Percentiles rank a stretch among this genome's conserved stretches.
phyloP scores from a whole-genome alignment of 2,329 filamentous ascomycete species.

The Colletotrichum ledebouriae region DNA sequence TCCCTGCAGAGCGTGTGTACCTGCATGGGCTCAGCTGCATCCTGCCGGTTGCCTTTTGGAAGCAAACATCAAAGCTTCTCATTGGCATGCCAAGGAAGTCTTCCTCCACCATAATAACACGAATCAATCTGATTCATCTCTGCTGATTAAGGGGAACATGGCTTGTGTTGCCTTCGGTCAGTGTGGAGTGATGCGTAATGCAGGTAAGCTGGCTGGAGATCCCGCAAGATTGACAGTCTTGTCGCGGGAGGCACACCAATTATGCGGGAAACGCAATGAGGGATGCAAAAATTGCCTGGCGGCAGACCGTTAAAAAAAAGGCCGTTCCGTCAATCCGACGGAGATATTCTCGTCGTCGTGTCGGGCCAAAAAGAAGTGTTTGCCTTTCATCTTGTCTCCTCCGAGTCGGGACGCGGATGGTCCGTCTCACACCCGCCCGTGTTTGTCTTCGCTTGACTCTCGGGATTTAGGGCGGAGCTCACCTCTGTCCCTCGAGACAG shows the following conservation, averaged over 20 bases:
- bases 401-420: neutral
- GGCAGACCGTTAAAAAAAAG: neutral
- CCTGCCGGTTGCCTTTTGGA: constrained; percentile 16
- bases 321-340: neutral
- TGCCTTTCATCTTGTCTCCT: constrained; percentile 6
- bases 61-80: neutral
- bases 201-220: constrained; percentile 13
- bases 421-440: constrained; percentile 27
- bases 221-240: constrained; percentile 24
- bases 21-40: constrained; percentile 33
- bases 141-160: constrained; percentile 20
- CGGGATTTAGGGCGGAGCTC: constrained; percentile 15
- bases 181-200: neutral
- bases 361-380: neutral
- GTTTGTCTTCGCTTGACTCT: constrained; percentile 22
- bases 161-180: neutral
- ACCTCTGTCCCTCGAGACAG: constrained; percentile 1
- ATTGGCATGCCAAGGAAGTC: neutral
- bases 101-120: neutral
- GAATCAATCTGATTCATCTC: too few species aligned
- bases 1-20: constrained; percentile 12
- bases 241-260: constrained; percentile 2
- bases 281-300: neutral
- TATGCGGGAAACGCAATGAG: constrained; percentile 1
- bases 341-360: neutral